These are phyloP conservation scores for Lumnitzera littorea DNA, from an alignment of 345 rosid species.

Conservation along the genomic window DNA sequence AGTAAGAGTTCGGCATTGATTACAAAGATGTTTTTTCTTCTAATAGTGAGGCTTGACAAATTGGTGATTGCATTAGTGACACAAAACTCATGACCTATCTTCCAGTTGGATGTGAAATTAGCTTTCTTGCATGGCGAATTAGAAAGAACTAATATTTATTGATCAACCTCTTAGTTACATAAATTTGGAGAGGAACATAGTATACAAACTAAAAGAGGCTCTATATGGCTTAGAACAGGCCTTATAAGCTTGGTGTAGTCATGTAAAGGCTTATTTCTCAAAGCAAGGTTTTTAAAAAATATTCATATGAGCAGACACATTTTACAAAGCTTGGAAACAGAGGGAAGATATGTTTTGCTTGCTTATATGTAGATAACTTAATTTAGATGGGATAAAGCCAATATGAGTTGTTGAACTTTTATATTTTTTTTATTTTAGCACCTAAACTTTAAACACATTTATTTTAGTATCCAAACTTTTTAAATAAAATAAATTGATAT, in stretches of 20 bases:
- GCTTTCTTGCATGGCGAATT: slow-evolving; percentile 5
- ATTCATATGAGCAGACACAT: not conserved
- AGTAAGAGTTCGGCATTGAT: not conserved
- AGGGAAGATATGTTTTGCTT: not conserved
- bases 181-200: not conserved
- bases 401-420: too few relatives aligned
- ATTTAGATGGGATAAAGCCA: not conserved
- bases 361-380: slow-evolving; percentile 6
- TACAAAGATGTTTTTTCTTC: slow-evolving; percentile 7
- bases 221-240: not conserved
- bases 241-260: not conserved
- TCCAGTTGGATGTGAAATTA: slow-evolving; percentile 5
- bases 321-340: not conserved
- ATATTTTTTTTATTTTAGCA: too few relatives aligned
- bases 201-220: not conserved
- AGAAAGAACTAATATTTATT: not conserved
- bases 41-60: not conserved
- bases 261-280: not conserved
- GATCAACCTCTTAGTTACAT: not conserved
- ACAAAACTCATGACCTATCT: not conserved
- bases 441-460: too few relatives aligned
- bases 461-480: too few relatives aligned
- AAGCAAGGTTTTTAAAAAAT: not conserved
- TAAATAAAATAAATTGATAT: too few relatives aligned
- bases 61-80: not conserved